Base-by-base conservation (phyloP, 2,329 filamentous ascomycete genomes). In the Cladosporium austrohemisphaericum region DNA sequence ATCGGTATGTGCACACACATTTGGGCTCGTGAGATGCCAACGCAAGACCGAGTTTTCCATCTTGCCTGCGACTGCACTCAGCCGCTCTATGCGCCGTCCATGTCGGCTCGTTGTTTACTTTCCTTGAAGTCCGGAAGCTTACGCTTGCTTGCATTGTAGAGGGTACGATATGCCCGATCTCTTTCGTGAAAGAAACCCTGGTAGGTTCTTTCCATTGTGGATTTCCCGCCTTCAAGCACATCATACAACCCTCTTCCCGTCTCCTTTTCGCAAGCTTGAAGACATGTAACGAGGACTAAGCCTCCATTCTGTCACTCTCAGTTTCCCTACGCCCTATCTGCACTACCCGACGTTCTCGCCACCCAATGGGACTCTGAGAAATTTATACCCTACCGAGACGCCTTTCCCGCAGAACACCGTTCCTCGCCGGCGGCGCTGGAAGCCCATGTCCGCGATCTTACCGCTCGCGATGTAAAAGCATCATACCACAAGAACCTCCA, bases 141-240 rank as follows among this genome's bases (percentile, higher is more conserved):
- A 47, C 43, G 32, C n/a, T 14, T 18, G 43, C 23, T 29, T 47
- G 43, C 29, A 46, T 48, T 54, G 49, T 58, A 91, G 86, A 91
- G 77, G 86, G 87, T 55, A 91, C 87, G 41, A 83, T 91, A 55
- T 90, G 86, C 68, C 85, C 85, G 59, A 89, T 91, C 66, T 88
- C 84, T 59, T 91, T 91, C 69, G 87, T 91, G 69, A 88, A 88
- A 71, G 84, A 90, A 67, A 81, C 87, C 57, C 74, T 91, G 72
- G 87, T 91, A 81, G 79, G 85, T 38, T 5, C 29, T 35, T 16
- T 11, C 25, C 25, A 26, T 26, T 16, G n/a, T 64, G 48, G 29
- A 56, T 41, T 33, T 52, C 54, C 50, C 41, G 52, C 41, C 29
- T 52, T 43, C 43, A 38, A 44, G 33, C 16, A 25, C 46, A 48